phyloP scores from a whole-genome alignment of 2,329 filamentous ascomycete genomes.

The Ophiosphaerella herpotricha region DNA sequence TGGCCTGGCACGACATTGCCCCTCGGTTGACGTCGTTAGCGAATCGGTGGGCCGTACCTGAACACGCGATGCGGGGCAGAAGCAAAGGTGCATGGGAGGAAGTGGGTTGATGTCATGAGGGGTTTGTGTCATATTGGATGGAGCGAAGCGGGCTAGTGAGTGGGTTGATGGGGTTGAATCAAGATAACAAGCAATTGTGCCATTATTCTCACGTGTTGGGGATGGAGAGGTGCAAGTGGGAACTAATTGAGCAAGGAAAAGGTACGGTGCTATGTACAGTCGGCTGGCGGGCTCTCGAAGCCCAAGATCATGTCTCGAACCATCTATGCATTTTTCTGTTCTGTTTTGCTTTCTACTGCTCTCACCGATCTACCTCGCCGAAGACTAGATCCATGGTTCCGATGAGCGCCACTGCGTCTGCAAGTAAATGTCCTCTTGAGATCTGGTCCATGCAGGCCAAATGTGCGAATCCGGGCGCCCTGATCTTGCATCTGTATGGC shows the following conservation, averaged over 20 bases:
- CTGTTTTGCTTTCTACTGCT: not conserved
- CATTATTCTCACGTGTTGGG: too few relatives aligned
- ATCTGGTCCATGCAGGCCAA: slow-evolving; percentile 93
- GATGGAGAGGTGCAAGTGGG: too few relatives aligned
- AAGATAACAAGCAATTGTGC: too few relatives aligned
- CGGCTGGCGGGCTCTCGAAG: slow-evolving; percentile 3
- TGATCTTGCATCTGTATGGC: slow-evolving; percentile 93
- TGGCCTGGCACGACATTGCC: too few relatives aligned
- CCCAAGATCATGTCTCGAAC: slow-evolving; percentile 4
- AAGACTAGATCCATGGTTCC: slow-evolving; percentile 55
- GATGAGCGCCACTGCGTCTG: slow-evolving; percentile 96
- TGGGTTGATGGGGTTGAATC: too few relatives aligned
- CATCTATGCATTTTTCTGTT: slow-evolving; percentile 4
- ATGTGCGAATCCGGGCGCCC: slow-evolving; percentile 95
- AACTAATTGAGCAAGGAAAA: slow-evolving; percentile 5
- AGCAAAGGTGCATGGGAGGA: too few relatives aligned
- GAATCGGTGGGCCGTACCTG: too few relatives aligned
- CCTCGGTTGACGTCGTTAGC: too few relatives aligned
- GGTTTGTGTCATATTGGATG: too few relatives aligned
- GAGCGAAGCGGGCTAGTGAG: too few relatives aligned
- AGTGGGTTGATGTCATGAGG: too few relatives aligned
- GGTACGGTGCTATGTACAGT: slow-evolving; percentile 36
- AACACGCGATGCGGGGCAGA: too few relatives aligned
- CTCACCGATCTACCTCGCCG: slow-evolving; percentile 26
- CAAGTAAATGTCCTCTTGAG: slow-evolving; percentile 86